A percentile compares a stretch with the other conserved stretches of the same genome.
These are phyloP conservation scores for Termitomyces sp. DNA, from an alignment of 768 basidiomycete species.

Conservation along the genomic window DNA sequence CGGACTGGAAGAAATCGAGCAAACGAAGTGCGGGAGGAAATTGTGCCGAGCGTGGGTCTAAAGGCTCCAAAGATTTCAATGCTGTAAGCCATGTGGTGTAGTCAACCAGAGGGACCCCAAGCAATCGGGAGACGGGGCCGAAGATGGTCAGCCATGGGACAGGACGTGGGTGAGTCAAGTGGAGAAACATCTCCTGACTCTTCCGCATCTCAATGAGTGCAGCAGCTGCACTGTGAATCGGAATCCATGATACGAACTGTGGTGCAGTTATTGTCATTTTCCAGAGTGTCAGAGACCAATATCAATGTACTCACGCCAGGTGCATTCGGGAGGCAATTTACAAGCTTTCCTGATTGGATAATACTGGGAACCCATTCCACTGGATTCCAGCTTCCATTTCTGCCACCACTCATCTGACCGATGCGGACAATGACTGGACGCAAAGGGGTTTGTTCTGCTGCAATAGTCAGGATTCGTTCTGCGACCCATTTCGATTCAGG, in stretches of 20 bases:
- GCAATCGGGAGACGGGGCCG: slow-evolving; percentile 13
- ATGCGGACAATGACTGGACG: neutral
- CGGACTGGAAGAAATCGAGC: slow-evolving; percentile 22
- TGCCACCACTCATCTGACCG: neutral
- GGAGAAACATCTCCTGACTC: neutral
- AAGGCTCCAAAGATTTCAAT: slow-evolving; percentile 15
- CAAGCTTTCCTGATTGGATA: neutral
- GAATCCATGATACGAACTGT: neutral
- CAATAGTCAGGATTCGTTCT: neutral
- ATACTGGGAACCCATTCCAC: neutral
- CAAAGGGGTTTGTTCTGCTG: neutral
- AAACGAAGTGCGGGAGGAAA: slow-evolving; percentile 21
- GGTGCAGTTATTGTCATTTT: neutral
- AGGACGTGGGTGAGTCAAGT: neutral
- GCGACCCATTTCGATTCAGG: neutral
- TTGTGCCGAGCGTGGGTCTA: neutral
- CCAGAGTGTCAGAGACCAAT: neutral
- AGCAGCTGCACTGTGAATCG: neutral
- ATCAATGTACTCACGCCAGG: neutral
- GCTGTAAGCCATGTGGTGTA: slow-evolving; percentile 24
- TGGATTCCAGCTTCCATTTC: neutral
- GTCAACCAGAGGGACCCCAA: slow-evolving; percentile 24
- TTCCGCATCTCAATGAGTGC: neutral
- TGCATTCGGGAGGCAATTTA: neutral
- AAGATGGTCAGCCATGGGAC: neutral